Base-by-base conservation (phyloP, 139 green algal genomes). In the Choricystis sp. region DNA sequence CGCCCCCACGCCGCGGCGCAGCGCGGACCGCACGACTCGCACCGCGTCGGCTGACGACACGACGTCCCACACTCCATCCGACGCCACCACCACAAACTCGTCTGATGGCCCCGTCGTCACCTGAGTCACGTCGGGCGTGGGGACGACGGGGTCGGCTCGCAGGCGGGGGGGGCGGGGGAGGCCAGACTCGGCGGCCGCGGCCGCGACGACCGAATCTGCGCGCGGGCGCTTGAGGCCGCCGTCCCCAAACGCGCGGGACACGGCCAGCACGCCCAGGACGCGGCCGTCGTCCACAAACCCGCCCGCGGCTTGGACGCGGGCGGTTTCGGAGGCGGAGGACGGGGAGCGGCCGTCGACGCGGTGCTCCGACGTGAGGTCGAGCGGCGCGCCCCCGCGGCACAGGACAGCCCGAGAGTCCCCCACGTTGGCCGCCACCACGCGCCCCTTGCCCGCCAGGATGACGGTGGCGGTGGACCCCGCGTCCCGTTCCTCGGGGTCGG, bases 221-320 rank as follows among this genome's bases (percentile, higher is more conserved):
- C 70, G 70, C 14, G 74, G 71, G 19, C 65, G 69, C 64, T 92
- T 92, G 60, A 92, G 83, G 59, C 82, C 62, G 25, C 66, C 60
- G 66, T 92, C 85, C 0, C 85, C 85, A 77, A 92, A 92, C 1
- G 85, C 80, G 3, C 85, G 71, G 56, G 71, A 81, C 4, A 92
- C 85, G 1, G 85, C 85, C 24, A 92, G 74, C 56, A 89, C 64
- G 40, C 86, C 85, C 31, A 83, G 85, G n/a, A 92, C 84, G 21
- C 84, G 66, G 67, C 84, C 79, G 25, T 86, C 74, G 28, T 75
- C 68, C 31, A 86, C 65, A 79, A 79, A 87, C 24, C 81, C 81
- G 0, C 81, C 81, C 28, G 29, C 71, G 2, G 48, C 30, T 56
- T 82, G 59, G 1, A 87, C 67, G 19, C 81, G 59, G 4, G 65